Evolutionary conservation across 2,329 filamentous ascomycete genomes (phyloP).

Genomic region (Verticillium alfalfae): DNA sequence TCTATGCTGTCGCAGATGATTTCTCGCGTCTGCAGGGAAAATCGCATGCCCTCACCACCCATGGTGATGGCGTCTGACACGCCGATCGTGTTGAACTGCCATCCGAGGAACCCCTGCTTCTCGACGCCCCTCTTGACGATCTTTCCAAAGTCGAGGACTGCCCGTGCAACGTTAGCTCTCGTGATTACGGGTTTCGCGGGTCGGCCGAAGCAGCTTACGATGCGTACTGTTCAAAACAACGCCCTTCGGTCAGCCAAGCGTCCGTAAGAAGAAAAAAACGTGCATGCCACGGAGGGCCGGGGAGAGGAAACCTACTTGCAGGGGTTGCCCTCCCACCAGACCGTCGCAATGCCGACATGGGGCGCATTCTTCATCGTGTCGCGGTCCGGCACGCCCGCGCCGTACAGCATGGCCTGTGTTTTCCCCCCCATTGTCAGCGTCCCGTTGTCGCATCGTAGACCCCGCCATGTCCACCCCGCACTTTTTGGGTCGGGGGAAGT

Average conservation of each 20-base stretch:
- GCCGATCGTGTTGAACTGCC: constrained; percentile 91
- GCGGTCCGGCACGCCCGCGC: constrained; percentile 77
- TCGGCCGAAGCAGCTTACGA: constrained; percentile 20
- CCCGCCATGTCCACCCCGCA: constrained; percentile 5
- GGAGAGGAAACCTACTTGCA: constrained; percentile 65
- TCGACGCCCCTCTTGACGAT: constrained; percentile 78
- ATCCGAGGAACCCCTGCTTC: constrained; percentile 82
- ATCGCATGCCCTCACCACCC: constrained; percentile 93
- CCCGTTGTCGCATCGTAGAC: background rate
- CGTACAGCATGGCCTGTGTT: constrained; percentile 83
- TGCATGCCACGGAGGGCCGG: too few species aligned
- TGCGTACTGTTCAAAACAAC: constrained; percentile 26
- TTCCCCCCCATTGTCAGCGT: background rate
- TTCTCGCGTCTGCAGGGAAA: constrained; percentile 83
- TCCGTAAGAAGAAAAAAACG: background rate
- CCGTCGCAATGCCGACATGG: constrained; percentile 83
- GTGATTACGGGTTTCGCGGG: too few species aligned
- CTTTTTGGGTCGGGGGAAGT: background rate
- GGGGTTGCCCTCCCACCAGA: constrained; percentile 98
- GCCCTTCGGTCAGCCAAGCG: background rate
- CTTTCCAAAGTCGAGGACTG: constrained; percentile 80
- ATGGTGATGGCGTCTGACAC: constrained; percentile 91
- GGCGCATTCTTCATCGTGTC: constrained; percentile 85
- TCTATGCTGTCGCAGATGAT: constrained; percentile 94
- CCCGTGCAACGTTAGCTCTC: background rate